Percentiles rank a stretch among this genome's conserved stretches.
phyloP scores from a whole-genome alignment of 371 early-diverging fungal species.

The Paraphysoderma sedebokerense region DNA sequence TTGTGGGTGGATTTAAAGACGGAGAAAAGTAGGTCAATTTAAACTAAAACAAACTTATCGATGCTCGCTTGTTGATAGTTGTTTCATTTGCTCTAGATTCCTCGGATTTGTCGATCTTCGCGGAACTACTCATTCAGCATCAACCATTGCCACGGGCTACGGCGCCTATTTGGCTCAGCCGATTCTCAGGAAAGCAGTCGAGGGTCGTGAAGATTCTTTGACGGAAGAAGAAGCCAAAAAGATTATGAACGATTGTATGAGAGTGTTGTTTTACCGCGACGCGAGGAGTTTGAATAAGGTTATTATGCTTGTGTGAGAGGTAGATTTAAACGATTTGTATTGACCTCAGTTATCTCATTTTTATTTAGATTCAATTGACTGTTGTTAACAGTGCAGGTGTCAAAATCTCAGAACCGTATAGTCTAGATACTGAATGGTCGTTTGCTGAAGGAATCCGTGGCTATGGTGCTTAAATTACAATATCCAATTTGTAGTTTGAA shows the following conservation, averaged over 20 bases:
- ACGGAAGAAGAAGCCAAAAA: constrained; percentile 84
- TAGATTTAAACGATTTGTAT: not conserved
- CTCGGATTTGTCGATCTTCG: constrained; percentile 90
- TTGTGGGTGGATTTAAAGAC: constrained; percentile 79
- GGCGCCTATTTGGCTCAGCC: constrained; percentile 93
- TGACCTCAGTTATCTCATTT: not conserved
- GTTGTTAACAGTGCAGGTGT: constrained; percentile 69
- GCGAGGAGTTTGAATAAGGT: constrained; percentile 89
- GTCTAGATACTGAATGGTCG: constrained; percentile 80
- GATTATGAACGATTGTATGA: constrained; percentile 80
- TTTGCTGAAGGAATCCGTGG: constrained; percentile 81
- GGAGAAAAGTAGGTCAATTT: constrained; percentile 22
- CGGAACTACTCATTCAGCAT: constrained; percentile 86
- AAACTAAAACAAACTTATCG: not conserved
- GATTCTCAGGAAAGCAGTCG: constrained; percentile 79
- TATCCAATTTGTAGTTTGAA: no score
- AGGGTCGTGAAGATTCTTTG: constrained; percentile 64
- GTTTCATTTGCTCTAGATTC: constrained; percentile 30
- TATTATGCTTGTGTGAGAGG: not conserved
- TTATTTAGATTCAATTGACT: constrained; percentile 66
- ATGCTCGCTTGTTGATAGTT: not conserved
- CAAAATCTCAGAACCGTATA: constrained; percentile 71
- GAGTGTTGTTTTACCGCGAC: constrained; percentile 93
- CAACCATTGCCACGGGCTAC: constrained; percentile 93
- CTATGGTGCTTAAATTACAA: constrained; percentile 37